Evolutionary conservation across 2,329 filamentous ascomycete species (phyloP).

Genomic region (Calonectria crousiana): DNA sequence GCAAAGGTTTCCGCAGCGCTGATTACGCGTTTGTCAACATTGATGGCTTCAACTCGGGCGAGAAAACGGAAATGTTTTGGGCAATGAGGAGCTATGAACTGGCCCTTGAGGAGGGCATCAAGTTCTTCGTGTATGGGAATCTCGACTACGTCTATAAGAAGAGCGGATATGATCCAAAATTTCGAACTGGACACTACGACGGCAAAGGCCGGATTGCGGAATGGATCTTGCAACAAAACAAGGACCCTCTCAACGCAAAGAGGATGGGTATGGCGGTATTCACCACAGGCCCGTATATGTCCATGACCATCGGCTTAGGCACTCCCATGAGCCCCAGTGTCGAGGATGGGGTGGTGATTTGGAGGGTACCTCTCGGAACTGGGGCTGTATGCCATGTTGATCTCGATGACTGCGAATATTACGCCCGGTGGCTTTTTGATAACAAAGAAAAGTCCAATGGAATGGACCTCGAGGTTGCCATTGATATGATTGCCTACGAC

Average conservation of each 20-base stretch:
- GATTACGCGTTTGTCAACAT: constrained; percentile 29
- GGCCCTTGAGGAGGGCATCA: constrained; percentile 35
- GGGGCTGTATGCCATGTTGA: constrained; percentile 21
- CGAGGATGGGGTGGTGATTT: constrained; percentile 26
- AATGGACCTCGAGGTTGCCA: constrained; percentile 21
- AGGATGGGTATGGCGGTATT: constrained; percentile 17
- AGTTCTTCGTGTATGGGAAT: constrained; percentile 61
- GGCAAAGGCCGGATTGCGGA: constrained; percentile 59
- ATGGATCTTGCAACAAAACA: constrained; percentile 56
- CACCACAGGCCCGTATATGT: constrained; percentile 27
- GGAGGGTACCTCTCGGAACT: constrained; percentile 16
- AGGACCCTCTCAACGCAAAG: background rate
- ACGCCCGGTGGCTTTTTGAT: constrained; percentile 26
- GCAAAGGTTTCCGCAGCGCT: constrained; percentile 3
- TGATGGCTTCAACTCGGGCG: constrained; percentile 24
- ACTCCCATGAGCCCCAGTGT: background rate
- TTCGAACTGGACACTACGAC: constrained; percentile 63
- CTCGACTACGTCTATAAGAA: constrained; percentile 63
- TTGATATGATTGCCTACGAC: constrained; percentile 16
- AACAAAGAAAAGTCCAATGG: constrained; percentile 5
- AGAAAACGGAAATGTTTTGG: constrained; percentile 32
- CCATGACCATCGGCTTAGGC: background rate
- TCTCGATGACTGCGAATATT: constrained; percentile 31
- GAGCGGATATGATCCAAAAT: constrained; percentile 58
- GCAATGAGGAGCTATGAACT: constrained; percentile 16